Evolutionary conservation across 768 basidiomycete genomes (phyloP).

Genomic region (Tylopilus intermedius): DNA sequence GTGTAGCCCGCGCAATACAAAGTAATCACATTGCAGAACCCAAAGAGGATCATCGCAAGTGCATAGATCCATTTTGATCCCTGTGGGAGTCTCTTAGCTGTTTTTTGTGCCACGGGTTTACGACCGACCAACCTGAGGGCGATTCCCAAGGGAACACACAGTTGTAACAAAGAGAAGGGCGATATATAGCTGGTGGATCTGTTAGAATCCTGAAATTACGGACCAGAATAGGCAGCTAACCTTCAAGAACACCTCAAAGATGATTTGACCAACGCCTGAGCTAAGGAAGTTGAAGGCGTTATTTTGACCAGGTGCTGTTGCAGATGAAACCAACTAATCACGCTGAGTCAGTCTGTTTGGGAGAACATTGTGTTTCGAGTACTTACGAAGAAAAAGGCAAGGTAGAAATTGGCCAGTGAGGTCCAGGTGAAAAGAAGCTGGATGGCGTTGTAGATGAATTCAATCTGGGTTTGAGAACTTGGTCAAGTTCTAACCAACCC

Average conservation of each 20-base stretch:
- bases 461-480: conserved; percentile 43
- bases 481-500: not conserved
- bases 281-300: conserved; percentile 85
- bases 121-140: conserved; percentile 51
- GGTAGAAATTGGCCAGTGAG: conserved; percentile 86
- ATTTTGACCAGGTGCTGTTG: conserved; percentile 48
- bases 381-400: conserved; percentile 90
- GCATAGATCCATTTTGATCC: conserved; percentile 87
- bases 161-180: conserved; percentile 75
- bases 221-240: conserved; percentile 15
- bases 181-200: conserved; percentile 59
- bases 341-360: conserved; percentile 14
- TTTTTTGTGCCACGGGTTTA: conserved; percentile 1
- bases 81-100: conserved; percentile 26
- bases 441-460: conserved; percentile 87
- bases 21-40: conserved; percentile 71
- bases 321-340: conserved; percentile 72
- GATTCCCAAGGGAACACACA: conserved; percentile 88
- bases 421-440: conserved; percentile 95
- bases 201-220: conserved; percentile 21
- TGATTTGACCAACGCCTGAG: conserved; percentile 61
- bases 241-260: conserved; percentile 76
- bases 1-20: conserved; percentile 90
- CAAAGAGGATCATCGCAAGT: conserved; percentile 71
- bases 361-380: conserved; percentile 12